Base-by-base conservation (phyloP, 306 rosid genomes). In the Quercus glauca region DNA sequence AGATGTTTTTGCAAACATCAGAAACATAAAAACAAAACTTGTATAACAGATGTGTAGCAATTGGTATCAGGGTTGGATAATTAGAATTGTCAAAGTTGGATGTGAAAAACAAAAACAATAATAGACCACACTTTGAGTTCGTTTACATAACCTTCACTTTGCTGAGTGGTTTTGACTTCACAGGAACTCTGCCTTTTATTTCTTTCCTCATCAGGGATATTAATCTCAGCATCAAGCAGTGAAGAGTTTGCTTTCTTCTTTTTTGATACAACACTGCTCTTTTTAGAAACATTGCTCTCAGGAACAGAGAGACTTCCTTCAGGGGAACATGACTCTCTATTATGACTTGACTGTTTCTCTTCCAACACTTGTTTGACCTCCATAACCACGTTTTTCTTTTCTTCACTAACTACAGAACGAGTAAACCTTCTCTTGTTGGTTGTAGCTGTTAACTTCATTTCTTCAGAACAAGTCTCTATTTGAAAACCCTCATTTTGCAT, bases 121-220 rank as follows among this genome's bases (percentile, higher is more conserved):
- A 23, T 23, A 21, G 67, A 59, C 33, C 5, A 59, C 67, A 23
- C 25, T 59, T 59, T 23, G 67, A 59, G 67, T 59, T 59, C 67
- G 25, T 59, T 41, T 71, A 78, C 35, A 37, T 45, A 43, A 71
- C 77, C 82, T 60, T 79, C 82, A 49, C 51, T 8, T 71, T 79
- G 77, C 33, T 31, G 55, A 79, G 21, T 20, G 64, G 31, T 76
- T 76, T 58, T 76, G 43, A 71, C 77, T 59, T 19, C 55, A 49
- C 53, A 58, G 35, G 77, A 49, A 15, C 26, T 45, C 61, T 12
- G 61, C 69, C 14, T 58, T 78, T 43, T 5, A 41, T 61, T 64
- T 35, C 41, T 59, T 35, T 59, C 70, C 29, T 37, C 71, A 69
- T 11, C 49, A 49, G 20, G 76, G 52, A 61, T 31, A 15, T 41